Evolutionary conservation across 441 rosid species (phyloP), one percentile per base, ranked within the genome.

Genomic region (Bruguiera hainesii): DNA sequence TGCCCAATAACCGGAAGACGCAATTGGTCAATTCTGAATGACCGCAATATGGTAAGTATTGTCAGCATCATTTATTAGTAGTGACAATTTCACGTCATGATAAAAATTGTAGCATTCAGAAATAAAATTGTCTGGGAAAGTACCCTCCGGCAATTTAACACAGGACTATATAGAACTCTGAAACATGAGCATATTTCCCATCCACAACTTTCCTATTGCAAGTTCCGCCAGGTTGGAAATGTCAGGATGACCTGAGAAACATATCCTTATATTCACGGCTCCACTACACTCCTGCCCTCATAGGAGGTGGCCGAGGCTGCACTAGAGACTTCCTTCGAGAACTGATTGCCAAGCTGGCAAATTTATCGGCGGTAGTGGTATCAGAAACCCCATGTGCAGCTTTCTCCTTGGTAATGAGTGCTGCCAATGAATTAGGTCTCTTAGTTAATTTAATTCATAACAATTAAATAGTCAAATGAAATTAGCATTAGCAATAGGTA

Each of bases 221-320:
- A n/a, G 71, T 78, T 67, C 85, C 80, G 53, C 82, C 82, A 62
- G 84, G 68, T 63, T 75, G 81, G 51, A 82, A 66, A 53, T 79
- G 89, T 66, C 82, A 85, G 42, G 81, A 71, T 63, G 90, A 80
- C 60, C 85, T 74, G 7, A 85, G 87, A 70, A 75, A 81, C 77
- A 71, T 39, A 68, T 76, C 87, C 29, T 82, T 83, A 18, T 81
- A 81, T 61, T 71, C 87, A 35, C 78, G 79, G 6, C 68, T 74
- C 97, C 91, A 89, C 52, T 73, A 81, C 48, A 76, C 88, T 19
- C 91, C 96, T 7, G 95, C 89, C 76, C 84, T 90, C 91, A 90
- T 95, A 20, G 84, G 73, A 1, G 82, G 86, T 0, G 83, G 84
- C 69, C 76, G 73, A 23, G 73, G 71, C 63, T 74, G 85, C 69